Evolutionary conservation across 2,329 filamentous ascomycete genomes (phyloP), one percentile per base, ranked within the genome.

Genomic region (Cercospora beticola): DNA sequence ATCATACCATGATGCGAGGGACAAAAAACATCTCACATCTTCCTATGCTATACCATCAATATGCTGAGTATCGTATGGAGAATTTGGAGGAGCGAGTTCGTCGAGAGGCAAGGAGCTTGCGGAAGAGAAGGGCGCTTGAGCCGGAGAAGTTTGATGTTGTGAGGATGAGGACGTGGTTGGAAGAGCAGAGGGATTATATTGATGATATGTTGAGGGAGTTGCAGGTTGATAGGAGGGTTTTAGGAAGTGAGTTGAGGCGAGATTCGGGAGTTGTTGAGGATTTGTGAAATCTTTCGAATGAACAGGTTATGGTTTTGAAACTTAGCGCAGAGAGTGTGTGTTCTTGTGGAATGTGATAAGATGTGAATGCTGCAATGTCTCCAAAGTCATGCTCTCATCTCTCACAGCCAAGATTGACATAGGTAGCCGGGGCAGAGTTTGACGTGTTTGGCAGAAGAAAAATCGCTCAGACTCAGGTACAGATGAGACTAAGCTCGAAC

Each of bases 1-100:
- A 91, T 73, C 87, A 90, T 72, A 86, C 86, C 1, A 86, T 87
- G 3, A 81, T 91, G 49, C 86, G 83, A 3, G 89, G 86, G 0
- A 85, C 89, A 14, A 85, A 88, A 0, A 81, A 81, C 0, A 86
- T 90, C 70, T 89, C 86, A 3, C 80, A 89, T 69, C 79, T 88
- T 2, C 80, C 81, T 0, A 84, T 86, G 72, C 80, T 90, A 2
- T 90, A 90, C 78, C 82, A 83, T 65, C 85, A 89, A 75, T 91
- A 87, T 76, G 81, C 82, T 8, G 83, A 88, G 72, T 91, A 90
- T 76, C 85, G 88, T 2, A 82, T 90, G 4, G 85, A 89, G 72
- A 88, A 89, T 16, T 79, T 90, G 16, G 85, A 89, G 75, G 86
- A 89, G 75, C 84, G 88, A 0, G 78, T 87, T 67, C 82, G 84